Evolutionary conservation across 176 grass and related monocot species (phyloP), one percentile per base, ranked within the genome.

Genomic region (Musa troglodytarum): DNA sequence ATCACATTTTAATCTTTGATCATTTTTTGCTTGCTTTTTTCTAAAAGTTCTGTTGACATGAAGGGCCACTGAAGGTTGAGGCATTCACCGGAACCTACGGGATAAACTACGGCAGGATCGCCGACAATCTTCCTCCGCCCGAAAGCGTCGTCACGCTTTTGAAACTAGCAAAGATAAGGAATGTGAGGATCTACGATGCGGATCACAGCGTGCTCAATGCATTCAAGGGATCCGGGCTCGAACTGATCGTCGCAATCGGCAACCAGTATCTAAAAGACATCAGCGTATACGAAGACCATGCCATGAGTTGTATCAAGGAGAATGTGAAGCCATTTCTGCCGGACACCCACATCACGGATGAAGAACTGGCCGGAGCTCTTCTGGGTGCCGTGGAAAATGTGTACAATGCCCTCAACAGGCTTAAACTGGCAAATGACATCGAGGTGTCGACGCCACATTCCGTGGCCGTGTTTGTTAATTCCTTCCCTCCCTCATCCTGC

Each of bases 91-190:
- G 96, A 53, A 83, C 83, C 2, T 99, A 99, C 17, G 96, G 96
- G 49, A 69, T 99, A 80, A 99, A 99, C 74, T 99, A 99, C 0
- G 96, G 96, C 17, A 83, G 96, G 63, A 94, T 99, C 50, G 96
- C 96, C 19, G 74, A 99, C 76, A 92, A 99, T 81, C 80, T 95
- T 59, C 96, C 88, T 19, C 65, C 91, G 9, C 86, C 96, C 6
- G 96, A 92, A 69, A 95, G 78, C 68, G 96, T 99, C 0, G 96
- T 95, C 6, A 74, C 74, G 24, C 91, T 99, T 11, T 83, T 99
- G 19, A 89, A 82, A 76, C 75, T 29, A 14, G 85, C 88, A 21
- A 99, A 89, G 80, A 86, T 99, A 86, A 89, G 89, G 82, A 99
- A 99, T 75, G 91, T 95, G 76, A 95, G 93, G 71, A 99, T 99